A percentile compares a stretch with the other conserved stretches of the same genome.
Conservation (phyloP, 306 rosid genomes). For the Lathyrus tuberosus region DNA sequence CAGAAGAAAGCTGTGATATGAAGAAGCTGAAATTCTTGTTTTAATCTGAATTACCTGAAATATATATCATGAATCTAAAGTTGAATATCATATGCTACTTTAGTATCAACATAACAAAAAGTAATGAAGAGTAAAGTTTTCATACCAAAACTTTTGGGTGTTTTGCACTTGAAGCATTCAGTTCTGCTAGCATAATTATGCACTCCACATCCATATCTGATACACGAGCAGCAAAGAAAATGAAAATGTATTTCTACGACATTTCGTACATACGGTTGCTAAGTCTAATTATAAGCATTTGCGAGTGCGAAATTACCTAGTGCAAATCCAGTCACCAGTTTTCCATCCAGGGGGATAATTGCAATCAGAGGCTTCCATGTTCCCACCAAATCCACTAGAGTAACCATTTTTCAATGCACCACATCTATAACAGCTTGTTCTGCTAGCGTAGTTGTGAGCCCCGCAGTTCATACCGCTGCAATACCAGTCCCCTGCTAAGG, state of each 20-base stretch:
- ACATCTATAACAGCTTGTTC: conserved; percentile 72
- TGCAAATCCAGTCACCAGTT: conserved; percentile 87
- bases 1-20: conserved; percentile 26
- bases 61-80: conserved; percentile 36
- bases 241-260: not conserved
- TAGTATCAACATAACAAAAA: conserved; percentile 21
- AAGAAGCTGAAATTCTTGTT: conserved; percentile 25
- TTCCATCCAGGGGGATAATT: conserved; percentile 89
- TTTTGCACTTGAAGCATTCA: conserved; percentile 80
- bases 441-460: conserved; percentile 88
- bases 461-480: conserved; percentile 72
- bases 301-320: conserved; percentile 51
- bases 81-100: conserved; percentile 26
- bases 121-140: conserved; percentile 12
- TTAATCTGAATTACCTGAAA: conserved; percentile 55
- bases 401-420: conserved; percentile 58
- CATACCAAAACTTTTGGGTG: conserved; percentile 64
- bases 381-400: conserved; percentile 43
- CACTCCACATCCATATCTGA: conserved; percentile 77
- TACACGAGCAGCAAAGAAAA: conserved; percentile 26
- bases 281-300: not conserved
- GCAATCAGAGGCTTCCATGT: conserved; percentile 50
- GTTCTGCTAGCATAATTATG: conserved; percentile 88
- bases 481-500: conserved; percentile 86
- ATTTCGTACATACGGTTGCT: not conserved